Evolutionary conservation across 208 protist genomes (phyloP).

Genomic region (Trypanosomatidae sp.): DNA sequence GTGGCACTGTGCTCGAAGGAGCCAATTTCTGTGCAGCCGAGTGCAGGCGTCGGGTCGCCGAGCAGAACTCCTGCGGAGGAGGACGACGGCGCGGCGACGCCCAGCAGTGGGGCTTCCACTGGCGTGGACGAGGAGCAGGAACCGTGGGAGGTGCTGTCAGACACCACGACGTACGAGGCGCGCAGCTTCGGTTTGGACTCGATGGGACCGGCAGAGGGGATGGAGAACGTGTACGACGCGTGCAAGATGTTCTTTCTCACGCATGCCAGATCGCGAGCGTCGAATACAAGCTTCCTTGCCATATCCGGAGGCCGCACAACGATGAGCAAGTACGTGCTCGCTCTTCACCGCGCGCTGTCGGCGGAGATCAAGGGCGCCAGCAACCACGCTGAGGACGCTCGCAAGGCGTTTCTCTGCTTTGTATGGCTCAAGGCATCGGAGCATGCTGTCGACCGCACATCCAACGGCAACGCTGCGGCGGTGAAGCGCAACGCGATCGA

Average conservation of each 20-base stretch:
- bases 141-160: conserved; percentile 38
- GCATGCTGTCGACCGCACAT: conserved; percentile 23
- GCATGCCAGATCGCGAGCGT: conserved; percentile 31
- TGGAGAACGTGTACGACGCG: conserved; percentile 47
- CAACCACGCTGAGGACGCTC: conserved; percentile 36
- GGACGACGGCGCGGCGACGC: not conserved
- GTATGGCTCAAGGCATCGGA: conserved; percentile 64
- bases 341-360: conserved; percentile 53
- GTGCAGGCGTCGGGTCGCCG: not conserved
- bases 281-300: conserved; percentile 24
- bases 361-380: conserved; percentile 37
- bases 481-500: conserved; percentile 48
- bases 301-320: conserved; percentile 21
- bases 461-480: conserved; percentile 6
- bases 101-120: conserved; percentile 1
- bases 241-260: conserved; percentile 43
- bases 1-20: conserved; percentile 17
- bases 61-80: not conserved
- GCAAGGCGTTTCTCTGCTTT: conserved; percentile 45
- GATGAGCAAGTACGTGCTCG: conserved; percentile 52
- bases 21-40: not conserved
- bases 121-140: conserved; percentile 26
- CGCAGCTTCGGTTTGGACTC: conserved; percentile 49
- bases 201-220: conserved; percentile 25
- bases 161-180: conserved; percentile 20